Base-by-base conservation (phyloP, 169 alveolate genomes). In the Plasmodium cynomolgi region DNA sequence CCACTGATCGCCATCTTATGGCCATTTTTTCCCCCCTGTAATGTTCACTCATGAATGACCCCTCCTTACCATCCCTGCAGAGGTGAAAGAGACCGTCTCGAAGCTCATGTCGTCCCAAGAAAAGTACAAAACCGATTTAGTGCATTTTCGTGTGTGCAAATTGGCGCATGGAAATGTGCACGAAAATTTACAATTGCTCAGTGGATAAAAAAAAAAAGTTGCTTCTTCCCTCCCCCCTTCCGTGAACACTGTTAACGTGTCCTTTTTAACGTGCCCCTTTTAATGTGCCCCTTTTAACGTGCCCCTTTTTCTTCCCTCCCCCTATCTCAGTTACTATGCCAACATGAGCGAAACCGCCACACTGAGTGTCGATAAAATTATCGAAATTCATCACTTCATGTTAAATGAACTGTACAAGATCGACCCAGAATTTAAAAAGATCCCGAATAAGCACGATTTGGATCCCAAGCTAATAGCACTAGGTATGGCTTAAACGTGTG, bases 381-480 rank as follows among this genome's bases (percentile, higher is more conserved):
- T 97, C 15, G 93, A 84, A 34, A 95, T 97, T 56, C 96, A 97
- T 88, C 98, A 96, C 94, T 96, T 93, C 84, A 97, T 97, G 98
- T 83, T 97, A 58, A 81, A 75, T 20, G 98, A 97, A 90, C 95
- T 97, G 74, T 94, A 96, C 41, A 91, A 82, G 31, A 91, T 97
- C 29, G 97, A 94, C 56, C 93, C 95, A 29, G 95, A 91, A 47
- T 95, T 95, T 84, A 95, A 94, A 68, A 93, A 84, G 77, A 77
- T 97, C 58, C 92, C 97, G 8, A 84, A 95, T 26, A 84, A 79
- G 84, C 94, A 91, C 44, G 90, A 94, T 34, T 71, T 96, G 81
- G 97, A 97, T 72, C 95, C 96, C 31, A 97, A 96, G 79, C 95
- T 97, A 44, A 91, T 96, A 84, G 96, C 97, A 75, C 23, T 85